Conservation (phyloP, 176 grass and related monocot species). For the Metroxylon sagu region DNA sequence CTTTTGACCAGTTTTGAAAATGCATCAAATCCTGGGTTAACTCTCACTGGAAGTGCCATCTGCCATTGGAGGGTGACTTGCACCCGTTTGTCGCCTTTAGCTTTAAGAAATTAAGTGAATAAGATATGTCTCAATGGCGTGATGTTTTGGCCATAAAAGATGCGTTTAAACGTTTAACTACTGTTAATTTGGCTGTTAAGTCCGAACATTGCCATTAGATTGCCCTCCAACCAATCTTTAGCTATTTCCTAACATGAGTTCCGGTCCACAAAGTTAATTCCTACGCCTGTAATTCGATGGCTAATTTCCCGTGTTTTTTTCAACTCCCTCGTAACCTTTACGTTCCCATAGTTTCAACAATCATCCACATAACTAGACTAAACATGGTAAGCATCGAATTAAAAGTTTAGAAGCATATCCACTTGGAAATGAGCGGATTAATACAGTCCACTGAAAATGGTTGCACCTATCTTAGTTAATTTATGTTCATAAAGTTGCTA, state of each 20-base stretch:
- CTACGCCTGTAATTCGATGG: not conserved
- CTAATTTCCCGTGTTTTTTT: not conserved
- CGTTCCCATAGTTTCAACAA: not conserved
- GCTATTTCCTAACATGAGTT: not conserved
- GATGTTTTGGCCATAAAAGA: not conserved
- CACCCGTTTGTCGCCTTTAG: constrained; percentile 67
- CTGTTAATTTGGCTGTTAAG: constrained; percentile 34
- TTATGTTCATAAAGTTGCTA: not conserved
- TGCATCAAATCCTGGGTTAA: not conserved
- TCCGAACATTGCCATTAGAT: constrained; percentile 24
- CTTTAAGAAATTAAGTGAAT: constrained; percentile 58
- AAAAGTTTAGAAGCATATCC: constrained; percentile 1
- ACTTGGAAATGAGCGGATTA: not conserved
- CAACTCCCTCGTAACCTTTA: not conserved
- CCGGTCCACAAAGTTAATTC: not conserved
- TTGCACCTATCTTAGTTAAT: not conserved
- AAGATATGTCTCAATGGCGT: constrained; percentile 38
- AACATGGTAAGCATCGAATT: constrained; percentile 2
- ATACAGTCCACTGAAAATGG: not conserved
- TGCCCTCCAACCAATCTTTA: not conserved
- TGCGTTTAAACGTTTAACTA: constrained; percentile 29
- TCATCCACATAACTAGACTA: not conserved
- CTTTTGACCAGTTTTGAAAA: constrained; percentile 2
- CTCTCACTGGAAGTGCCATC: constrained; percentile 27
- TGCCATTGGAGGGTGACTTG: constrained; percentile 22